Base-by-base conservation (phyloP, 1,139 yeast genomes). In the Magnusiomyces sp. region DNA sequence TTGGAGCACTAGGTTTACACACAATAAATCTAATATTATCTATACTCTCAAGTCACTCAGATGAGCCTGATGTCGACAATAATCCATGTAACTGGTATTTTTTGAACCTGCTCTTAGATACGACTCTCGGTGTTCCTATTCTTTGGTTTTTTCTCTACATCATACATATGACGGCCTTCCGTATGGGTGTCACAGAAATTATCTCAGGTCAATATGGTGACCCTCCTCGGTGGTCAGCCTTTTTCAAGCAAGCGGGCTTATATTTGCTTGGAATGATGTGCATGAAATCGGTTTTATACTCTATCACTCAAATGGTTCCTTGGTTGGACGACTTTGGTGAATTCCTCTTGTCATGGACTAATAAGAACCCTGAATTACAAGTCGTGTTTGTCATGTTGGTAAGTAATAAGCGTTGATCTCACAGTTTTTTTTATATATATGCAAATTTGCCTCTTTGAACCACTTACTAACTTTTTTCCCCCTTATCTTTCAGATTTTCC, bases 71-170 rank as follows among this genome's bases (percentile, higher is more conserved):
- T 23, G 52, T 63, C 40, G 69, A 65, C 49, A 62, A 60, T 45
- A 68, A 68, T 50, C 71, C 73, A 1, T 69, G 72, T 56, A 66
- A 63, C 40, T 90, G 97, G 95, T 92, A 92, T 68, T 90, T 92
- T 61, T 71, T 92, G 50, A 92, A 86, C 61, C 78, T 90, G 42
- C 74, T 90, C 19, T 77, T 90, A 62, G 98, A 92, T 65, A 90
- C 97, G 43, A 92, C 98, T 0, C 75, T 90, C n/a, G 98, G 98
- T 0, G 95, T 89, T 1, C 94, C 94, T 23, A 75, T 90, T 2
- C 71, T 92, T 41, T 89, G 84, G 80, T 64, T 64, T 17, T 66
- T 71, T 42, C 68, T 83, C 14, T 67, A 70, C 47, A 51, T 69
- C 17, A 66, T 77, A 1, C 79, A 76, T 58, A 60, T 68, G 39